phyloP scores from a whole-genome alignment of 1,284 basidiomycete genomes.

The Inonotus hispidus region DNA sequence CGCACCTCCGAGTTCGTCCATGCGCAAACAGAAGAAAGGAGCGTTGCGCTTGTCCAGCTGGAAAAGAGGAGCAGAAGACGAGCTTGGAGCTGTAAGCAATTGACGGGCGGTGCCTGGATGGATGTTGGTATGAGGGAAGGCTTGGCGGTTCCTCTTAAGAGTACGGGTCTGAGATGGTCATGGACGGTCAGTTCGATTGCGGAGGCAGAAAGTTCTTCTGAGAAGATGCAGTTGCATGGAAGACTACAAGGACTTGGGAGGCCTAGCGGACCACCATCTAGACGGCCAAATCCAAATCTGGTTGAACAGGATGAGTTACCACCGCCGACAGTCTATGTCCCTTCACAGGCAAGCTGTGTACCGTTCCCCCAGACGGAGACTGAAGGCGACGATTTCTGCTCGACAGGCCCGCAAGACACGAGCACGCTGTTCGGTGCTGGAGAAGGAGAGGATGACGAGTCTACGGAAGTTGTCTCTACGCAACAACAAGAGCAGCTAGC shows the following conservation, averaged over 20 bases:
- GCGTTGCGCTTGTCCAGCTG: slow-evolving; percentile 32
- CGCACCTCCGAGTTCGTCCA: neutral
- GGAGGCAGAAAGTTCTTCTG: neutral
- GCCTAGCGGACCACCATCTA: neutral
- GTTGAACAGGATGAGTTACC: neutral
- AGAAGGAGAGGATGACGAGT: neutral
- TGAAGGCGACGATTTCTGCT: slow-evolving; percentile 16
- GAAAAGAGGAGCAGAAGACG: slow-evolving; percentile 47
- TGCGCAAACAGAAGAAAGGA: neutral
- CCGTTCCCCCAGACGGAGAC: slow-evolving; percentile 17
- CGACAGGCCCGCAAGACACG: slow-evolving; percentile 17
- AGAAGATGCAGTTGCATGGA: neutral
- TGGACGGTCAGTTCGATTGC: neutral
- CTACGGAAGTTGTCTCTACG: neutral
- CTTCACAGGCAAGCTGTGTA: neutral
- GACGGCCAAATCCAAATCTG: neutral
- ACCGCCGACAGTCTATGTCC: neutral
- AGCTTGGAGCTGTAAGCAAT: slow-evolving; percentile 45
- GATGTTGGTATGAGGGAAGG: neutral
- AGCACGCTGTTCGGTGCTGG: slow-evolving; percentile 11
- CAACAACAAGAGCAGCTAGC: neutral
- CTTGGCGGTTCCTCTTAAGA: neutral
- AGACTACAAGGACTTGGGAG: neutral
- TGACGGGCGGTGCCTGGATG: neutral
- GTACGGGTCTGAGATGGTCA: neutral